A percentile compares a stretch with the other conserved stretches of the same genome.
Conservation (phyloP, 2,329 filamentous ascomycete genomes). For the Claviceps sp. region DNA sequence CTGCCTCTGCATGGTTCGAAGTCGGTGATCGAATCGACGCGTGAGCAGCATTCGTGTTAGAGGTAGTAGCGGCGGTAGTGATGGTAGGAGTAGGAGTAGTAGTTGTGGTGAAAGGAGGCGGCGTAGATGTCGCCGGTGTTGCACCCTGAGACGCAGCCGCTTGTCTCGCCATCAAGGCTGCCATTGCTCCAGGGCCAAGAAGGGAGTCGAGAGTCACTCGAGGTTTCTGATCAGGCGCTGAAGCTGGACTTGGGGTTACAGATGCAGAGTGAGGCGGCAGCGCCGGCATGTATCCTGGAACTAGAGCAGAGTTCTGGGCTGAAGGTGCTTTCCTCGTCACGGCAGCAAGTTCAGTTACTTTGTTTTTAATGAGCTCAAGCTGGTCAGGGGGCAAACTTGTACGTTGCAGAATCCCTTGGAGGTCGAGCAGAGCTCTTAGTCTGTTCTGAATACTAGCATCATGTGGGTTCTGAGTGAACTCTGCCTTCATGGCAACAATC, state of each 20-base stretch:
- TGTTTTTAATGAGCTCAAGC: conserved; percentile 70
- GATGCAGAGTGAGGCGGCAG: conserved; percentile 18
- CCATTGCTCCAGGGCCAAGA: conserved; percentile 46
- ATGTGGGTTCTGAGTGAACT: conserved; percentile 63
- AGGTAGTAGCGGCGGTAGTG: conserved; percentile 8
- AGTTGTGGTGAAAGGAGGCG: conserved; percentile 17
- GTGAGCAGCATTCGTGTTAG: conserved; percentile 8
- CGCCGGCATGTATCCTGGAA: conserved; percentile 22
- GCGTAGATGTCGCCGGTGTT: conserved; percentile 24
- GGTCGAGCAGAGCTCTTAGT: conserved; percentile 71
- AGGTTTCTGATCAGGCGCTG: conserved; percentile 19
- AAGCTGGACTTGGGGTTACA: conserved; percentile 19
- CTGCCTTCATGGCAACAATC: conserved; percentile 57
- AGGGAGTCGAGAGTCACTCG: conserved; percentile 43
- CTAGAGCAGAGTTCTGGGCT: conserved; percentile 27
- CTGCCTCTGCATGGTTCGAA: conserved; percentile 26
- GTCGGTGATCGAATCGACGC: conserved; percentile 36
- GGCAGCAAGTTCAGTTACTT: conserved; percentile 63
- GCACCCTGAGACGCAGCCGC: conserved; percentile 35
- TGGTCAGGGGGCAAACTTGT: conserved; percentile 70
- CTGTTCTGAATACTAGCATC: conserved; percentile 65
- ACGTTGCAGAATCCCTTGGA: conserved; percentile 60
- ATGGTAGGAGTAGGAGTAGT: not conserved
- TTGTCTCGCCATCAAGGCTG: conserved; percentile 42
- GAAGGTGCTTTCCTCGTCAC: conserved; percentile 42